Evolutionary conservation across 768 basidiomycete genomes (phyloP).

Genomic region (Chiua virens): DNA sequence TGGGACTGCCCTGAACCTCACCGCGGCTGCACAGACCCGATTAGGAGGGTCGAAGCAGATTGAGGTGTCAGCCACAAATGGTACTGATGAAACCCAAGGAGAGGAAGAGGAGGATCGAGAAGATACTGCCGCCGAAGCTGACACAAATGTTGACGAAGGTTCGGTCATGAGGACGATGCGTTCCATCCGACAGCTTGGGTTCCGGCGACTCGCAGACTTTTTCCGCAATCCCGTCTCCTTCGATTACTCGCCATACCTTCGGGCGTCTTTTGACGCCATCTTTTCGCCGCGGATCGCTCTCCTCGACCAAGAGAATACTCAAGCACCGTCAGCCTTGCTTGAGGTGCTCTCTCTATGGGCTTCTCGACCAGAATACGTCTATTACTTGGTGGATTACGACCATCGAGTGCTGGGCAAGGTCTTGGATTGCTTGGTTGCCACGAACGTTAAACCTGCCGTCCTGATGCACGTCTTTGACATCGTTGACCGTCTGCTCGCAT

Average conservation of each 20-base stretch:
- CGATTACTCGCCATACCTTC: constrained; percentile 73
- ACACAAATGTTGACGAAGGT: constrained; percentile 33
- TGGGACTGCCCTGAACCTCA: constrained; percentile 62
- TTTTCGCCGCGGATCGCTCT: constrained; percentile 79
- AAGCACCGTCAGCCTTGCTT: constrained; percentile 84
- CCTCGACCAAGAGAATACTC: constrained; percentile 84
- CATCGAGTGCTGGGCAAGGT: constrained; percentile 67
- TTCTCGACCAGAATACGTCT: constrained; percentile 50
- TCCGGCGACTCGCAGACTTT: constrained; percentile 87
- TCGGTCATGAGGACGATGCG: constrained; percentile 46
- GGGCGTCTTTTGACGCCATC: constrained; percentile 61
- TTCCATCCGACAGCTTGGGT: constrained; percentile 74
- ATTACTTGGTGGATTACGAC: constrained; percentile 71
- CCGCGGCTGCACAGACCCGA: constrained; percentile 61
- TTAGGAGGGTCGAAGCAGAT: constrained; percentile 36
- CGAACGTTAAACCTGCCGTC: constrained; percentile 85
- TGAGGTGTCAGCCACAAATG: constrained; percentile 23
- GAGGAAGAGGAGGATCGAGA: constrained; percentile 39
- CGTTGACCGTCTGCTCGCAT: constrained; percentile 64
- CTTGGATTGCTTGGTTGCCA: constrained; percentile 77
- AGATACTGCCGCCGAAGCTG: constrained; percentile 35
- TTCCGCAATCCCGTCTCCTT: constrained; percentile 73
- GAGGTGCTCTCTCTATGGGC: constrained; percentile 86
- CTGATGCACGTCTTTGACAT: constrained; percentile 83
- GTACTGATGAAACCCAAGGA: constrained; percentile 19